Percentiles rank a stretch among this genome's conserved stretches.
These are phyloP conservation scores for Cyberlindnera maritima DNA, from an alignment of 805 yeast species.

Conservation along the genomic window DNA sequence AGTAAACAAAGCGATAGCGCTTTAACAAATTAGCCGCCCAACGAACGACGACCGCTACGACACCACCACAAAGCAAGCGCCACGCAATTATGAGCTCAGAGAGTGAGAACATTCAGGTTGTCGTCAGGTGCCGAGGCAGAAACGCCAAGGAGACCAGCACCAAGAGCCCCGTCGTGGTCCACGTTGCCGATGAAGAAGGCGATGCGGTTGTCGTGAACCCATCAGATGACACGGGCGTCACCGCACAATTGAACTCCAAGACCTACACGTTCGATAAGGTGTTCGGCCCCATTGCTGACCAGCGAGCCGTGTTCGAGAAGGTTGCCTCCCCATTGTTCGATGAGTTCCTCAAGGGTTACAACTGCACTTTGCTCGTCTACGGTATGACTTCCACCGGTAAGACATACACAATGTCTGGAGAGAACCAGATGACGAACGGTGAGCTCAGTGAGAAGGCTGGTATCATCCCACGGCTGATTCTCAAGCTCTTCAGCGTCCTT, in stretches of 20 bases:
- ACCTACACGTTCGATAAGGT: slow-evolving; percentile 76
- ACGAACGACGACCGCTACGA: not conserved
- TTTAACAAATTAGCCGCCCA: not conserved
- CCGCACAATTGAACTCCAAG: slow-evolving; percentile 44
- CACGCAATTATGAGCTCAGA: slow-evolving; percentile 22
- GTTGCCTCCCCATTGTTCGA: slow-evolving; percentile 62
- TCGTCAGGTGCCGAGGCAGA: slow-evolving; percentile 62
- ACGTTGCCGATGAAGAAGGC: slow-evolving; percentile 45
- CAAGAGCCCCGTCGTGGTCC: slow-evolving; percentile 59
- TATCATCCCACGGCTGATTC: slow-evolving; percentile 60
- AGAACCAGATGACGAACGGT: slow-evolving; percentile 34
- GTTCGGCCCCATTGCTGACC: slow-evolving; percentile 81
- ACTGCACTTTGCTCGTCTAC: slow-evolving; percentile 81
- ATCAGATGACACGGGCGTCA: slow-evolving; percentile 36
- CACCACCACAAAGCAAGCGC: not conserved
- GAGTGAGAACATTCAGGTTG: slow-evolving; percentile 55
- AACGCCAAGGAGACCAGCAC: slow-evolving; percentile 54
- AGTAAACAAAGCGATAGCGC: slow-evolving; percentile 7
- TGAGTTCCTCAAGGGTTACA: slow-evolving; percentile 73
- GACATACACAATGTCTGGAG: slow-evolving; percentile 79
- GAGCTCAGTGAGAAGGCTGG: slow-evolving; percentile 52
- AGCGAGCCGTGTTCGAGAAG: slow-evolving; percentile 58
- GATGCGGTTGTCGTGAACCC: slow-evolving; percentile 47
- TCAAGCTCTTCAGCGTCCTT: slow-evolving; percentile 54
- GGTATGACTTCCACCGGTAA: slow-evolving; percentile 95